Conservation (phyloP, 2,329 filamentous ascomycete species). For the Aspergillus calidoustus region DNA sequence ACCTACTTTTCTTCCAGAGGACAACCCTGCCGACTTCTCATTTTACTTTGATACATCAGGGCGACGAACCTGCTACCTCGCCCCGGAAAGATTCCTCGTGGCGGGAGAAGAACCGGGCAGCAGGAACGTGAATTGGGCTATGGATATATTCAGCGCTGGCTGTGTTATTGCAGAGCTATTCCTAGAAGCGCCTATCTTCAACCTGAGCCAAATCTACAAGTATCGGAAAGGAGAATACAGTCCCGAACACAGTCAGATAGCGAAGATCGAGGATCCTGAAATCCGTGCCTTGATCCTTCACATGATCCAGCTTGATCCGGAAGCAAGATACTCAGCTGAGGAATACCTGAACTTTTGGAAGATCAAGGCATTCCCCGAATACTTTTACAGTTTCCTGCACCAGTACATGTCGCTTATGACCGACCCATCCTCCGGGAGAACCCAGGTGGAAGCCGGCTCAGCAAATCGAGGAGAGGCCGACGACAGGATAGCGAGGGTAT, state of each 20-base stretch:
- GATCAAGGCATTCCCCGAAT: constrained; percentile 88
- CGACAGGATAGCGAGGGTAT: constrained; percentile 91
- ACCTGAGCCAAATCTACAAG: constrained; percentile 92
- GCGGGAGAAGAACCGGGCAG: constrained; percentile 69
- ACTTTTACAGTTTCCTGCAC: constrained; percentile 97
- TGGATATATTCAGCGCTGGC: constrained; percentile 97
- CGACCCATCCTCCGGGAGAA: constrained; percentile 80
- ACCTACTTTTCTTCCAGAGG: constrained; percentile 88
- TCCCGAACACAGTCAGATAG: constrained; percentile 77
- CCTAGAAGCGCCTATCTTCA: constrained; percentile 94
- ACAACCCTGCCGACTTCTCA: constrained; percentile 96
- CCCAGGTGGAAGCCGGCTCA: constrained; percentile 67
- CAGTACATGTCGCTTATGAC: constrained; percentile 98
- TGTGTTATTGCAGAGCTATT: constrained; percentile 98
- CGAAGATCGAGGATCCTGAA: constrained; percentile 84
- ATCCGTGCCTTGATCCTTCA: constrained; percentile 87
- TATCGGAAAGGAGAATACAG: constrained; percentile 94
- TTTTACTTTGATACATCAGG: constrained; percentile 97
- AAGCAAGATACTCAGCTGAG: constrained; percentile 88
- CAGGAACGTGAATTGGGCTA: constrained; percentile 79
- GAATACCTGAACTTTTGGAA: constrained; percentile 94
- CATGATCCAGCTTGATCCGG: constrained; percentile 94
- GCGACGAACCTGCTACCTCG: constrained; percentile 89
- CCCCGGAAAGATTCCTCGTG: constrained; percentile 86
- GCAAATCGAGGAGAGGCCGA: constrained; percentile 85